Percentiles rank a stretch among this genome's conserved stretches.
These are phyloP conservation scores for Cutaneotrichosporon spelunceum DNA, from an alignment of 1,284 basidiomycete genomes.

Conservation along the genomic window DNA sequence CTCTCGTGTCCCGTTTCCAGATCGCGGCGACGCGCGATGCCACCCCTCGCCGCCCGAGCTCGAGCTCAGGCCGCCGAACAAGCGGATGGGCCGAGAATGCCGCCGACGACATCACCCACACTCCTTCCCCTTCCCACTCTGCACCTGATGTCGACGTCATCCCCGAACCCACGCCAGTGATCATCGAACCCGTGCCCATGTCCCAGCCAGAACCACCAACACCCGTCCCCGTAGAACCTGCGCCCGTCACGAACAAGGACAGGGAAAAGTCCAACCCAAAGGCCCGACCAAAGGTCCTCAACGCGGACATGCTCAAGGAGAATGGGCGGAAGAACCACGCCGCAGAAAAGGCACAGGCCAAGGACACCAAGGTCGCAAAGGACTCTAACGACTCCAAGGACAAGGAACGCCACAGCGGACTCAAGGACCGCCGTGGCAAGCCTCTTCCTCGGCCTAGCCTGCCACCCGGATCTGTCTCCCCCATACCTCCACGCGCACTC, in stretches of 20 bases:
- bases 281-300: background rate
- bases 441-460: background rate
- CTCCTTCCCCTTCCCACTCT: background rate
- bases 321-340: background rate
- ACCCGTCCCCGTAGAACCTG: background rate
- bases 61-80: conserved; percentile 10
- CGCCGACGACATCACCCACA: background rate
- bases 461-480: background rate
- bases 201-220: conserved; percentile 1
- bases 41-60: conserved; percentile 17
- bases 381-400: background rate
- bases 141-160: background rate
- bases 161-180: background rate
- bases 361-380: background rate
- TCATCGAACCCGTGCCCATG: background rate
- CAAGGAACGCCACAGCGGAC: background rate
- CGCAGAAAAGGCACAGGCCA: background rate
- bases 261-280: background rate
- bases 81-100: background rate
- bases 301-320: background rate
- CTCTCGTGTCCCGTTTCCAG: conserved; percentile 28
- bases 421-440: conserved; percentile 1
- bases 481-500: conserved; percentile 1
- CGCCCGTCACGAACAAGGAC: background rate
- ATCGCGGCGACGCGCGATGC: conserved; percentile 26